A percentile compares a stretch with the other conserved stretches of the same genome.
Conservation (phyloP, 108 stramenopile genomes). For the Parmales sp. region DNA sequence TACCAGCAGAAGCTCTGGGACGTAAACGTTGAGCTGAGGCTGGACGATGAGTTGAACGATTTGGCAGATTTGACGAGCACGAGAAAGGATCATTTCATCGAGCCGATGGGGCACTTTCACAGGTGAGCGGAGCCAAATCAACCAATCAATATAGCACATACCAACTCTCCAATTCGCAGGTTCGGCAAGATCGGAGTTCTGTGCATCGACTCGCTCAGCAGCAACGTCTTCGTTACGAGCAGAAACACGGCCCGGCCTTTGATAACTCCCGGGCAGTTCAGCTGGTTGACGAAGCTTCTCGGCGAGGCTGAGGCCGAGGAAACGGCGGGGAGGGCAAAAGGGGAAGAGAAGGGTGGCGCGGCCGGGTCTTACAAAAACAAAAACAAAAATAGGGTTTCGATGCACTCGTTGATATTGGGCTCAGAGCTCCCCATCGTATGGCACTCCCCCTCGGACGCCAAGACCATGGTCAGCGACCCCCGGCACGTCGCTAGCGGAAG, state of each 20-base stretch:
- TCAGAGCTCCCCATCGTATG: constrained; percentile 4
- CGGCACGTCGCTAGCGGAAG: not conserved
- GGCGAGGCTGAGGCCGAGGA: constrained; percentile 7
- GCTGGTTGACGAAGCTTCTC: constrained; percentile 2
- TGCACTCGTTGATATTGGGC: not conserved
- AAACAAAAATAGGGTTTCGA: not conserved
- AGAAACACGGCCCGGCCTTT: not conserved
- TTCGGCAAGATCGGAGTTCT: constrained; percentile 3
- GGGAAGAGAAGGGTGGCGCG: not conserved
- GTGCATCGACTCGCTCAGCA: not conserved
- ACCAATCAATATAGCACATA: too few relatives aligned
- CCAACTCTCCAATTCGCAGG: too few relatives aligned
- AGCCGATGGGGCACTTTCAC: not conserved
- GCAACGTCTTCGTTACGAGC: not conserved
- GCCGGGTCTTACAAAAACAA: not conserved
- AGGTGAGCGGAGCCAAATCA: too few relatives aligned
- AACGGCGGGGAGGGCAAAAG: not conserved
- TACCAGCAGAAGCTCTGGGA: constrained; percentile 10
- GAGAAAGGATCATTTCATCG: not conserved
- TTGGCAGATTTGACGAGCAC: not conserved
- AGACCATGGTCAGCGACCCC: not conserved
- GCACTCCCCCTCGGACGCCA: not conserved
- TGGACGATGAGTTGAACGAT: not conserved
- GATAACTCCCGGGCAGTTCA: not conserved
- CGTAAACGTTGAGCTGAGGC: not conserved